A percentile compares a stretch with the other conserved stretches of the same genome.
phyloP scores from a whole-genome alignment of 306 rosid genomes.

The Calophaca sinica region DNA sequence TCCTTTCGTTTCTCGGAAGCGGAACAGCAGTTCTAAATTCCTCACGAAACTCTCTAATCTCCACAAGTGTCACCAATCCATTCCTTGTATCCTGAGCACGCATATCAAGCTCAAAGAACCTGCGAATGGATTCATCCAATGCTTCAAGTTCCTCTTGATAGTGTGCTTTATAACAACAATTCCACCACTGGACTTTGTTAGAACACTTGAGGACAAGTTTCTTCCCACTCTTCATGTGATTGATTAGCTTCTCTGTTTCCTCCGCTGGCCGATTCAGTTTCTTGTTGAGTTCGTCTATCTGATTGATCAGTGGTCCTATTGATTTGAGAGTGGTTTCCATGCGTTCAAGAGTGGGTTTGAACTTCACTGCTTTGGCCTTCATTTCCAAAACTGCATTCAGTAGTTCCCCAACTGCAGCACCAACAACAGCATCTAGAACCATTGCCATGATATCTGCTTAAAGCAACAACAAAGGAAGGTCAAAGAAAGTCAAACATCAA shows the following conservation, averaged over 20 bases:
- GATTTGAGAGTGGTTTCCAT: slow-evolving; percentile 34
- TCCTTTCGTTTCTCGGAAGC: slow-evolving; percentile 19
- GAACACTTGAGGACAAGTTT: slow-evolving; percentile 49
- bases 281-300: slow-evolving; percentile 42
- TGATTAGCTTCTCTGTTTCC: slow-evolving; percentile 35
- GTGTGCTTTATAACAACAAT: slow-evolving; percentile 15
- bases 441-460: slow-evolving; percentile 36
- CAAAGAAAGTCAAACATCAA: not conserved
- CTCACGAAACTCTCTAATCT: not conserved
- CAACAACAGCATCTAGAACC: slow-evolving; percentile 47
- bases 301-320: slow-evolving; percentile 33
- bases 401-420: slow-evolving; percentile 39
- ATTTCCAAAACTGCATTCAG: slow-evolving; percentile 4
- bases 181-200: slow-evolving; percentile 47
- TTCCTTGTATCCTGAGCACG: slow-evolving; percentile 37
- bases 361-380: slow-evolving; percentile 42
- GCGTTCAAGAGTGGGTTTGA: slow-evolving; percentile 33
- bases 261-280: slow-evolving; percentile 27
- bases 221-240: slow-evolving; percentile 39
- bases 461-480: not conserved
- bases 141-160: slow-evolving; percentile 51
- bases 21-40: not conserved
- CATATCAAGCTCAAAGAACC: slow-evolving; percentile 40
- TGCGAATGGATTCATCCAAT: slow-evolving; percentile 32
- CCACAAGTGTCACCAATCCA: not conserved